Evolutionary conservation across 1,139 yeast genomes (phyloP), one percentile per base, ranked within the genome.

Genomic region (Wickerhamomyces sp.): DNA sequence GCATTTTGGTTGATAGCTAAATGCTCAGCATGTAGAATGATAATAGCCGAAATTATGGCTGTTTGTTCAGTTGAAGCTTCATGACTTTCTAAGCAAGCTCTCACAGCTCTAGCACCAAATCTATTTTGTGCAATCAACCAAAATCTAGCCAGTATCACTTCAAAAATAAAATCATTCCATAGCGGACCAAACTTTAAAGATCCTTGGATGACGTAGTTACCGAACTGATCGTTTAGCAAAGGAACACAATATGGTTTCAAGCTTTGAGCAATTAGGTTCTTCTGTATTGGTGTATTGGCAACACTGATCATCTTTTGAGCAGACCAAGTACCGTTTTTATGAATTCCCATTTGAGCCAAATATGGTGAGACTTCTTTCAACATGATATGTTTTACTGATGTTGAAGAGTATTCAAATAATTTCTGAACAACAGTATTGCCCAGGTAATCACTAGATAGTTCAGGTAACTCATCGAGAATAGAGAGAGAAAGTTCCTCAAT

Each of bases 321-420:
- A 3, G 97, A 97, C 98, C 98, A 92, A 4, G 99, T 92, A 46
- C 99, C 99, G 61, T 94, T 92, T 58, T 92, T 92, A 65, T 92
- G 99, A 42, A 88, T 83, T 54, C 97, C 94, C 68, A 92, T 82
- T 55, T 89, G 95, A 2, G 97, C 86, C 48, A 94, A 70, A 55
- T 73, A 86, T 17, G 94, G 95, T 4, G 85, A 71, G 38, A 94
- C 78, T 50, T 76, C 78, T 55, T 83, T 78, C 38, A 92, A 74
- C 89, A 94, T 84, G 63, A 84, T 75, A 51, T 85, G 82, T 56
- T 87, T 86, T 41, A 89, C 71, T 7, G 81, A 70, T 25, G 84
- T 79, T 3, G 88, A 77, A 36, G 90, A 76, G 39, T 74, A 66
- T 39, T 86, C 83, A 56, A 90, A 90, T 31, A 92, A 64, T 60